A percentile compares a stretch with the other conserved stretches of the same genome.
These are phyloP conservation scores for Oidium heveae DNA, from an alignment of 2,329 filamentous ascomycete genomes.

Conservation along the genomic window DNA sequence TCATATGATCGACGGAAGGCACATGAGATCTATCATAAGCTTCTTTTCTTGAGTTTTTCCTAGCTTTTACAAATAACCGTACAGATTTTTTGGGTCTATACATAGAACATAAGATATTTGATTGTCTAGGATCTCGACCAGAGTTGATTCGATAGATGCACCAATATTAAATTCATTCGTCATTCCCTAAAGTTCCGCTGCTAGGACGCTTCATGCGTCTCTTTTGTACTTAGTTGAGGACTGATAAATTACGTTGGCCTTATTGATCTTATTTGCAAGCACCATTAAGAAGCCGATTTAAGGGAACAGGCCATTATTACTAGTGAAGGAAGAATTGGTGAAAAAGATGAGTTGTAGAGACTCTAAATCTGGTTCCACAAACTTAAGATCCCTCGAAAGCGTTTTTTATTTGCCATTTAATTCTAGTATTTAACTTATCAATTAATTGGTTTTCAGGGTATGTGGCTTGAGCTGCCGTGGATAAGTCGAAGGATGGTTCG, in stretches of 20 bases:
- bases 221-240: slow-evolving; percentile 1
- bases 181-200: background rate
- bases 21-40: slow-evolving; percentile 2
- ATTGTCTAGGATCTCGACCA: background rate
- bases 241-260: background rate
- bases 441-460: no score
- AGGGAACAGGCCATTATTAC: background rate
- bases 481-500: no score
- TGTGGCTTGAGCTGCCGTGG: no score
- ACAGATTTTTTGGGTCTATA: background rate
- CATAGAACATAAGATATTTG: background rate
- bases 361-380: background rate
- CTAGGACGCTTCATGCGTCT: background rate
- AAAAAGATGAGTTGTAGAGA: background rate
- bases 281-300: background rate
- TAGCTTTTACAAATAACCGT: background rate
- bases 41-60: slow-evolving; percentile 2
- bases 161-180: background rate
- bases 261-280: background rate
- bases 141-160: background rate
- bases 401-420: slow-evolving; percentile 1
- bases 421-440: no score
- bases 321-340: background rate
- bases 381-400: background rate
- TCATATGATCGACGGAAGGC: background rate